These are phyloP conservation scores for Barnettozyma hawaiiensis DNA, from an alignment of 1,139 yeast genomes.

Conservation along the genomic window DNA sequence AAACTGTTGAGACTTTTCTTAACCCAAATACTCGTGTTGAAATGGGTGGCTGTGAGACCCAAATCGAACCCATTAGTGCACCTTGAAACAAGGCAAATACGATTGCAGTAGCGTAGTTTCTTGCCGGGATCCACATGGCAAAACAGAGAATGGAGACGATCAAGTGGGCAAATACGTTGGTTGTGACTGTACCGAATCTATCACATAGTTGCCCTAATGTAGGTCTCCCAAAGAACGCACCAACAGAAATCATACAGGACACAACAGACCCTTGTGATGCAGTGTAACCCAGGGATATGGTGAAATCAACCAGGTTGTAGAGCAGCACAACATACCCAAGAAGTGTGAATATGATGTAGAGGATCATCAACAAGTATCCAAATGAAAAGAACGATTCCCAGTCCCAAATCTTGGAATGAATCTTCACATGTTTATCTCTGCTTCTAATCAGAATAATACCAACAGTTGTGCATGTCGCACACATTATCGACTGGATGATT, in stretches of 20 bases:
- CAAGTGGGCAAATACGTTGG: conserved; percentile 32
- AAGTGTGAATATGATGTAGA: conserved; percentile 47
- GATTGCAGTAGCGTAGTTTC: conserved; percentile 47
- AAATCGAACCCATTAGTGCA: conserved; percentile 42
- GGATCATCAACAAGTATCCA: conserved; percentile 39
- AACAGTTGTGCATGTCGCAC: conserved; percentile 30
- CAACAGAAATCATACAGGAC: conserved; percentile 55
- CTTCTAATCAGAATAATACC: conserved; percentile 40
- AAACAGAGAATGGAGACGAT: conserved; percentile 31
- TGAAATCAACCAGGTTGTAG: conserved; percentile 56
- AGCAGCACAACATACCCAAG: conserved; percentile 55
- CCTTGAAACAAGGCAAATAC: conserved; percentile 45
- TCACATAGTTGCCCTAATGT: conserved; percentile 51
- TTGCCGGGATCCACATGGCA: conserved; percentile 62
- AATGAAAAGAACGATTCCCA: conserved; percentile 28
- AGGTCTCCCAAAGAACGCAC: conserved; percentile 62
- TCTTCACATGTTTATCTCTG: conserved; percentile 16
- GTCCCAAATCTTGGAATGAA: conserved; percentile 24
- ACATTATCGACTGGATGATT: conserved; percentile 46
- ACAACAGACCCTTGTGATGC: conserved; percentile 51
- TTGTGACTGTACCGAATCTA: conserved; percentile 48
- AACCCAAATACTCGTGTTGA: conserved; percentile 41
- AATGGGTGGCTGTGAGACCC: conserved; percentile 23
- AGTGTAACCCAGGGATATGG: conserved; percentile 52
- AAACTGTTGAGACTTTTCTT: conserved; percentile 41